Evolutionary conservation across 148 eudicot species (phyloP).

Genomic region (Fagopyrum tataricum): DNA sequence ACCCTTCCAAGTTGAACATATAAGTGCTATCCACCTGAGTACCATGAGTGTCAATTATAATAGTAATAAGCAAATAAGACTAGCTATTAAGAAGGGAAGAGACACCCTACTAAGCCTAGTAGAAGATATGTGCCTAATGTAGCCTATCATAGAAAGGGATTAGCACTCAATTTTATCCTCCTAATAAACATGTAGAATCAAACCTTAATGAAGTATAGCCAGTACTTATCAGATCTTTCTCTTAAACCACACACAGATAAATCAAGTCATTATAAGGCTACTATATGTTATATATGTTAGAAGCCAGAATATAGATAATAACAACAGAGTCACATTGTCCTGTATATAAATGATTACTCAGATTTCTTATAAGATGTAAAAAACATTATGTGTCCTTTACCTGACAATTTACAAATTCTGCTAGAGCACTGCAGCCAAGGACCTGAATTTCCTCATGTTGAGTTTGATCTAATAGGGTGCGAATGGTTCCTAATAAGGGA

Average conservation of each 20-base stretch:
- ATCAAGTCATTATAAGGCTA: neutral
- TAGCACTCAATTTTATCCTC: conserved; percentile 5
- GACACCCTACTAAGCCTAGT: neutral
- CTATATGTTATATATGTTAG: neutral
- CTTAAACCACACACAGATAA: neutral
- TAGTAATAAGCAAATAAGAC: neutral
- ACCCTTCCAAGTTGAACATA: conserved; percentile 87
- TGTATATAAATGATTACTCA: neutral
- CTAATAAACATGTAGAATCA: neutral
- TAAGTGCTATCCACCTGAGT: conserved; percentile 59
- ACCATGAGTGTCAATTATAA: conserved; percentile 14
- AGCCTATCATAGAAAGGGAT: neutral
- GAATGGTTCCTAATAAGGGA: conserved; percentile 63
- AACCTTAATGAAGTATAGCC: neutral
- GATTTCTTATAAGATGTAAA: neutral
- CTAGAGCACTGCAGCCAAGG: conserved; percentile 64
- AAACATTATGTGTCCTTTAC: conserved; percentile 23
- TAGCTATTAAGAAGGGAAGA: neutral
- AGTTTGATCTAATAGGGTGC: conserved; percentile 71
- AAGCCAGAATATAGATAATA: neutral
- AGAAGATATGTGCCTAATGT: neutral
- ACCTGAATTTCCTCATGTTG: conserved; percentile 51
- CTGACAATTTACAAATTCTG: conserved; percentile 71
- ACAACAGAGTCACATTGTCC: neutral
- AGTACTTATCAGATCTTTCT: neutral